Conservation (phyloP, 2,329 filamentous ascomycete genomes). For the Aspergillus proliferans region DNA sequence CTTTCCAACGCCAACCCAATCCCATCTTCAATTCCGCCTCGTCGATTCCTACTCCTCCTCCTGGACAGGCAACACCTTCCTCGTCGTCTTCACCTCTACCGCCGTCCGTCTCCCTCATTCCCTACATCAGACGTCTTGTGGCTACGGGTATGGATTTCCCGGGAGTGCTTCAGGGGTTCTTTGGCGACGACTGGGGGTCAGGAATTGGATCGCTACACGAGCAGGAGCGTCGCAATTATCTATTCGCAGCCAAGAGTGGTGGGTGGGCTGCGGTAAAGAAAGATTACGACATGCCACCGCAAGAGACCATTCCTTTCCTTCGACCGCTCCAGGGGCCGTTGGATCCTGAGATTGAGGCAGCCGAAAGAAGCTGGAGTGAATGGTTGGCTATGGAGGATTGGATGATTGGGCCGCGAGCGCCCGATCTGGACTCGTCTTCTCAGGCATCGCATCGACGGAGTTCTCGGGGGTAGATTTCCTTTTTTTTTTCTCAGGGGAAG, state of each 20-base stretch:
- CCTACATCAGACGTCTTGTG: slow-evolving; percentile 83
- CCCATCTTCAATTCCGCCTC: slow-evolving; percentile 42
- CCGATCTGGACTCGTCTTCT: slow-evolving; percentile 41
- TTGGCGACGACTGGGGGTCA: slow-evolving; percentile 82
- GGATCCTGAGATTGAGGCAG: slow-evolving; percentile 72
- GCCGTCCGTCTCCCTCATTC: slow-evolving; percentile 62
- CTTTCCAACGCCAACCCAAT: slow-evolving; percentile 63
- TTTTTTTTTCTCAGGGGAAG: neutral
- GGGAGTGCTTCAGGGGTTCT: slow-evolving; percentile 86
- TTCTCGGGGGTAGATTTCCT: slow-evolving; percentile 13
- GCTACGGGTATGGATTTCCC: slow-evolving; percentile 86
- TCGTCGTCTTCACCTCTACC: slow-evolving; percentile 31
- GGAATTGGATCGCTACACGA: slow-evolving; percentile 81
- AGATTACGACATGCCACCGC: slow-evolving; percentile 78
- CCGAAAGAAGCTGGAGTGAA: slow-evolving; percentile 83
- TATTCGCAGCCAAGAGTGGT: slow-evolving; percentile 90
- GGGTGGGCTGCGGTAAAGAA: slow-evolving; percentile 85
- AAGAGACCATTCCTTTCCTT: slow-evolving; percentile 82
- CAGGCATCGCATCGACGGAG: slow-evolving; percentile 28
- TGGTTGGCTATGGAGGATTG: slow-evolving; percentile 98
- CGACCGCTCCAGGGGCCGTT: slow-evolving; percentile 70
- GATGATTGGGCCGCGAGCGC: slow-evolving; percentile 85
- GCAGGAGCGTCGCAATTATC: slow-evolving; percentile 84
- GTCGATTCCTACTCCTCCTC: slow-evolving; percentile 34
- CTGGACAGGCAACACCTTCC: slow-evolving; percentile 34